Evolutionary conservation across 179 eudicot genomes (phyloP).

Genomic region (Gypsophila paniculata): DNA sequence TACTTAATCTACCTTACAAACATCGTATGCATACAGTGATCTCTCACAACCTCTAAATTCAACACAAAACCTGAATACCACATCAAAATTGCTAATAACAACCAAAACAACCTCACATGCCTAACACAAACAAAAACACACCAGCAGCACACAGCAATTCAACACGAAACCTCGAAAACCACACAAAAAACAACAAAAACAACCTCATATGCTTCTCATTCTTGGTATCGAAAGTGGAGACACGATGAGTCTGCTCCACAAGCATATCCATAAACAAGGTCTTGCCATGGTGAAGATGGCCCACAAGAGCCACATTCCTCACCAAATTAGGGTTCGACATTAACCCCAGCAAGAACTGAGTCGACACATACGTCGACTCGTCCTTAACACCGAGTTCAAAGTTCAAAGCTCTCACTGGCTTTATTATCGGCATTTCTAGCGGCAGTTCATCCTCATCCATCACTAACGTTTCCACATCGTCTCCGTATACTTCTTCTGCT

Average conservation of each 20-base stretch:
- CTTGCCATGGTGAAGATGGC: constrained; percentile 86
- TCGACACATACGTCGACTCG: constrained; percentile 84
- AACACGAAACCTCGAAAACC: not conserved
- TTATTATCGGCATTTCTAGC: constrained; percentile 74
- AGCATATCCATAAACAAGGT: constrained; percentile 93
- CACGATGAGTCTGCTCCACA: constrained; percentile 87
- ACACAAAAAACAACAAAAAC: not conserved
- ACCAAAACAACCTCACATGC: no score
- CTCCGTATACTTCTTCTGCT: constrained; percentile 94
- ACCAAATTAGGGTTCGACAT: constrained; percentile 85
- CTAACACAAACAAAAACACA: no score
- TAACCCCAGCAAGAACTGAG: constrained; percentile 78
- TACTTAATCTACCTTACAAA: no score
- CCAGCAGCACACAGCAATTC: no score
- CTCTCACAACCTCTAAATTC: no score
- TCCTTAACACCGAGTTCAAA: constrained; percentile 90
- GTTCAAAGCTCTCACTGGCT: constrained; percentile 70
- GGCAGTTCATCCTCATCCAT: constrained; percentile 94
- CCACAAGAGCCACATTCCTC: constrained; percentile 85
- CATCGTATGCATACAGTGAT: no score
- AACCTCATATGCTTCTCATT: constrained; percentile 91
- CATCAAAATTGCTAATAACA: no score
- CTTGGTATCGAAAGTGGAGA: constrained; percentile 74
- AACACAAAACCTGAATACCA: no score
- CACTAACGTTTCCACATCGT: constrained; percentile 95